These are phyloP conservation scores for Colletotrichum sp. DNA, from an alignment of 2,329 filamentous ascomycete genomes.

Conservation along the genomic window DNA sequence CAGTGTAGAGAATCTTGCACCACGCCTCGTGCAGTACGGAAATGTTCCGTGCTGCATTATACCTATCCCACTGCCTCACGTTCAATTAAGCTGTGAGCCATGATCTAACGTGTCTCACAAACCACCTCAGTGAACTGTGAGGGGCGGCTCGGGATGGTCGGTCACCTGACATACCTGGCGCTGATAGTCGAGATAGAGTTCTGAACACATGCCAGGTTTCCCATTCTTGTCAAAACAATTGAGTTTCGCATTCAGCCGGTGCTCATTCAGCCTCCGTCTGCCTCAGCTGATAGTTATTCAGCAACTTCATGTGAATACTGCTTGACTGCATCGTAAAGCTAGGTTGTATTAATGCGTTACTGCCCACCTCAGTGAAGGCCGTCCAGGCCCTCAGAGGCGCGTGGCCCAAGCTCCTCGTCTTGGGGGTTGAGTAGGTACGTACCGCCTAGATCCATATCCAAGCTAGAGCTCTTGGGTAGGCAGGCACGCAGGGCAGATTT, in stretches of 20 bases:
- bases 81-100: background rate
- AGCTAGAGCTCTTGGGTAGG: background rate
- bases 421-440: background rate
- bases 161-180: background rate
- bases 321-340: background rate
- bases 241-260: background rate
- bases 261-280: background rate
- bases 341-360: background rate
- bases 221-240: background rate
- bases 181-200: background rate
- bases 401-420: background rate
- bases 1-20: background rate
- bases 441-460: background rate
- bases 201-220: background rate
- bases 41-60: background rate
- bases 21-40: background rate
- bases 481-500: too few species aligned
- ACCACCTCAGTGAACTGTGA: background rate
- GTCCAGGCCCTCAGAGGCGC: background rate
- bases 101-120: background rate
- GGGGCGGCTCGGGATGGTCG: background rate
- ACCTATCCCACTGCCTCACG: background rate
- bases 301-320: background rate
- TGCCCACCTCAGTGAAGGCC: background rate
- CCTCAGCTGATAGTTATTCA: background rate